Percentiles rank a stretch among this genome's conserved stretches.
These are phyloP conservation scores for Ustilago hordei DNA, from an alignment of 1,284 basidiomycete species.

Conservation along the genomic window DNA sequence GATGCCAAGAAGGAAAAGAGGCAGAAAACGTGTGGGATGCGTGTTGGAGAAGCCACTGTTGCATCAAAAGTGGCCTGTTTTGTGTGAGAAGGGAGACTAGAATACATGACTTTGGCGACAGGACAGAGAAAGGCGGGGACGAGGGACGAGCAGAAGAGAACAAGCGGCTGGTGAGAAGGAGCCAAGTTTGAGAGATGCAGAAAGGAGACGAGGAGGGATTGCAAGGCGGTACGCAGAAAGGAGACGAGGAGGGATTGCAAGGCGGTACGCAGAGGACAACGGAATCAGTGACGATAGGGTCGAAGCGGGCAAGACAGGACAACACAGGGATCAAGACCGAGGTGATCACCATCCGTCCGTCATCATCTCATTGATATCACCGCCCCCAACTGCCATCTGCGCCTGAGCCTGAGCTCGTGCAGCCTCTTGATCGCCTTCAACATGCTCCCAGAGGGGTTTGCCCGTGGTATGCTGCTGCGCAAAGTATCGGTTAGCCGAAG, in stretches of 20 bases:
- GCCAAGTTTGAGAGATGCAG: background rate
- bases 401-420: constrained; percentile 16
- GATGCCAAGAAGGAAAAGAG: background rate
- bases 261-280: background rate
- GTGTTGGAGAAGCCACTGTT: background rate
- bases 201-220: background rate
- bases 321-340: background rate
- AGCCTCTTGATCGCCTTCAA: constrained; percentile 42
- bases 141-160: background rate
- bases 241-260: constrained; percentile 3
- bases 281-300: background rate
- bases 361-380: constrained; percentile 49
- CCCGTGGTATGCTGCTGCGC: constrained; percentile 21
- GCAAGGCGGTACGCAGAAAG: background rate
- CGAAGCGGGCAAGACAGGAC: background rate
- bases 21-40: background rate
- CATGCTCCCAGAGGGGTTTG: constrained; percentile 45
- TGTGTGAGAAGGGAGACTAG: constrained; percentile 7
- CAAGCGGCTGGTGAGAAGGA: background rate
- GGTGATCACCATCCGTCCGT: constrained; percentile 48
- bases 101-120: constrained; percentile 8
- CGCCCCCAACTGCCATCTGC: constrained; percentile 5
- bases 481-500: constrained; percentile 27
- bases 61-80: background rate
- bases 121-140: background rate